Percentiles rank a stretch among this genome's conserved stretches.
These are phyloP conservation scores for Ceratocystiopsis brevicomis DNA, from an alignment of 2,329 filamentous ascomycete genomes.

Conservation along the genomic window DNA sequence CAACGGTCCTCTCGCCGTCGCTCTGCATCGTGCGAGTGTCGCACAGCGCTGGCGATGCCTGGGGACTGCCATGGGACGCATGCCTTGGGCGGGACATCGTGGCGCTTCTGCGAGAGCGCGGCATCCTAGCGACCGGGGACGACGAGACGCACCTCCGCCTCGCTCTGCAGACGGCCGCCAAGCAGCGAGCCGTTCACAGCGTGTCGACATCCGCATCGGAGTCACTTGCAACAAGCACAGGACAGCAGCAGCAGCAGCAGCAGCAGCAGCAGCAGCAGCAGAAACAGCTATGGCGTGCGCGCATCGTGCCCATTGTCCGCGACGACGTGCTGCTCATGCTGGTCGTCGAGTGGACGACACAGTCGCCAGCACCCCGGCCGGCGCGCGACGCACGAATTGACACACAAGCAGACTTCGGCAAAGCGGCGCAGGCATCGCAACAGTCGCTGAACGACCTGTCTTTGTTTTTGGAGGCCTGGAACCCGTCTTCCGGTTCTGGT, in stretches of 20 bases:
- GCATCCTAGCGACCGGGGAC: slow-evolving; percentile 11
- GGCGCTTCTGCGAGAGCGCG: slow-evolving; percentile 11
- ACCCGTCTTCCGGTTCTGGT: too few species aligned
- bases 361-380: background rate
- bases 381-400: background rate
- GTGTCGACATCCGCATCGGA: background rate
- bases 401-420: too few species aligned
- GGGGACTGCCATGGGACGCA: slow-evolving; percentile 11
- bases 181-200: slow-evolving; percentile 11
- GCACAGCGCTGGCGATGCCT: slow-evolving; percentile 13
- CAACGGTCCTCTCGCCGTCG: slow-evolving; percentile 14
- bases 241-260: too few species aligned
- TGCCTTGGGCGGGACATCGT: slow-evolving; percentile 15
- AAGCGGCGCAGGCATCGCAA: too few species aligned
- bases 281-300: slow-evolving; percentile 1
- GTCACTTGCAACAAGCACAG: too few species aligned
- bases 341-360: slow-evolving; percentile 14
- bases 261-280: background rate
- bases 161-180: slow-evolving; percentile 15
- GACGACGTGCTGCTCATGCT: slow-evolving; percentile 14
- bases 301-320: slow-evolving; percentile 16
- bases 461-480: too few species aligned
- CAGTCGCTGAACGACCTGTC: too few species aligned
- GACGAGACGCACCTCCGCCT: slow-evolving; percentile 12
- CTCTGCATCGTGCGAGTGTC: slow-evolving; percentile 16